Conservation (phyloP, 1,284 basidiomycete species). For the Polyporus tsugae region DNA sequence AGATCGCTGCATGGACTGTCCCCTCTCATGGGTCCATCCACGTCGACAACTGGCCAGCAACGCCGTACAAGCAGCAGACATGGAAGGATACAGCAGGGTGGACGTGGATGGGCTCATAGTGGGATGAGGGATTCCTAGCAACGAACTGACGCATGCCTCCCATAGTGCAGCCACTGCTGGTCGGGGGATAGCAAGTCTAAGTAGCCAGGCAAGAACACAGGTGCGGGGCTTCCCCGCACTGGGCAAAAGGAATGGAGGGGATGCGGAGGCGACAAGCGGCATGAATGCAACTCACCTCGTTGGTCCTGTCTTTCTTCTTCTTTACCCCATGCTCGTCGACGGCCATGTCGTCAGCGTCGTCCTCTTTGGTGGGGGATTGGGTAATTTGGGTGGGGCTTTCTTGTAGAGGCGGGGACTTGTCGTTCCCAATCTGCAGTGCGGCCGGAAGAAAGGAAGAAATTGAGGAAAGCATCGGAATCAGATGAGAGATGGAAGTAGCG, state of each 20-base stretch:
- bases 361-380: constrained; percentile 27
- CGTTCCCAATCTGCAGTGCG: constrained; percentile 51
- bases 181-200: neutral
- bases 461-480: constrained; percentile 64
- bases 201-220: neutral
- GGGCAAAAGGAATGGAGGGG: no score
- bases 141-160: neutral
- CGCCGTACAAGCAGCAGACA: neutral
- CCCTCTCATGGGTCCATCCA: neutral
- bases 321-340: constrained; percentile 44
- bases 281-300: constrained; percentile 56
- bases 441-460: constrained; percentile 68
- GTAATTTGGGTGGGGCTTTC: constrained; percentile 32
- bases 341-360: constrained; percentile 32
- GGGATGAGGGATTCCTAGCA: neutral
- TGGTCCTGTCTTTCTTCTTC: constrained; percentile 59
- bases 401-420: constrained; percentile 40
- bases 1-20: neutral
- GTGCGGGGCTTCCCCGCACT: neutral
- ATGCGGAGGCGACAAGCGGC: constrained; percentile 12
- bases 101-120: neutral
- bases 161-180: neutral
- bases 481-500: constrained; percentile 30
- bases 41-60: neutral
- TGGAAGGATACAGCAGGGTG: neutral